A percentile compares a stretch with the other conserved stretches of the same genome.
phyloP scores from a whole-genome alignment of 108 stramenopile genomes.

The Parietichytrium sp. region DNA sequence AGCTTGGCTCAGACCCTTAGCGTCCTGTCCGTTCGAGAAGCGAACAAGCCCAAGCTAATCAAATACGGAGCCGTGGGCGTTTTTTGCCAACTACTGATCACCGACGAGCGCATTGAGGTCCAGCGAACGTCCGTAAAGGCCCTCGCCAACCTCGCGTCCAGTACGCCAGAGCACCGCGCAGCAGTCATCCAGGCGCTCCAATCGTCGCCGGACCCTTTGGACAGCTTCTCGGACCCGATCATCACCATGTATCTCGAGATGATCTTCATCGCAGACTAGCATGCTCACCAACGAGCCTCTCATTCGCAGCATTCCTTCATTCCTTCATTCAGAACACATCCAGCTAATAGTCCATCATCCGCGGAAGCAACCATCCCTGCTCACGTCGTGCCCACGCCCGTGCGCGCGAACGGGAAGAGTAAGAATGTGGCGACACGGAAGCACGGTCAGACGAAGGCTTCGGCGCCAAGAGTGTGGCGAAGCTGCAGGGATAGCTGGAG shows the following conservation, averaged over 20 bases:
- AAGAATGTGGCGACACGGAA: too few relatives aligned
- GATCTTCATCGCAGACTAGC: too few relatives aligned
- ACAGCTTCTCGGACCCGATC: neutral
- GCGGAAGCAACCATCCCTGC: too few relatives aligned
- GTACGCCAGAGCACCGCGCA: neutral
- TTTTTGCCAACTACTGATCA: neutral
- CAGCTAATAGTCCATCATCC: too few relatives aligned
- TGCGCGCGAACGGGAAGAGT: too few relatives aligned
- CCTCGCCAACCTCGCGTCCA: slow-evolving; percentile 8
- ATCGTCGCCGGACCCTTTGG: neutral
- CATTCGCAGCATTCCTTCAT: too few relatives aligned
- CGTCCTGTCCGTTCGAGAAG: neutral
- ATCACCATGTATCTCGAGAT: neutral
- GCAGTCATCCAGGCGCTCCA: neutral
- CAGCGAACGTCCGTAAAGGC: neutral
- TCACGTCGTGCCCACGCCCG: too few relatives aligned
- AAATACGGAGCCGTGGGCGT: neutral
- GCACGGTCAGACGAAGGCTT: too few relatives aligned
- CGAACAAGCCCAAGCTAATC: neutral
- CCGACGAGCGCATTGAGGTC: neutral
- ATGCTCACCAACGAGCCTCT: too few relatives aligned
- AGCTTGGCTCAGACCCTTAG: neutral
- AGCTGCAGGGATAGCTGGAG: too few relatives aligned
- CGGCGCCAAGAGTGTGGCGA: too few relatives aligned
- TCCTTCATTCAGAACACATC: too few relatives aligned